Conservation (phyloP, 1,139 yeast genomes). For the Pneumocystis wakefieldiae region DNA sequence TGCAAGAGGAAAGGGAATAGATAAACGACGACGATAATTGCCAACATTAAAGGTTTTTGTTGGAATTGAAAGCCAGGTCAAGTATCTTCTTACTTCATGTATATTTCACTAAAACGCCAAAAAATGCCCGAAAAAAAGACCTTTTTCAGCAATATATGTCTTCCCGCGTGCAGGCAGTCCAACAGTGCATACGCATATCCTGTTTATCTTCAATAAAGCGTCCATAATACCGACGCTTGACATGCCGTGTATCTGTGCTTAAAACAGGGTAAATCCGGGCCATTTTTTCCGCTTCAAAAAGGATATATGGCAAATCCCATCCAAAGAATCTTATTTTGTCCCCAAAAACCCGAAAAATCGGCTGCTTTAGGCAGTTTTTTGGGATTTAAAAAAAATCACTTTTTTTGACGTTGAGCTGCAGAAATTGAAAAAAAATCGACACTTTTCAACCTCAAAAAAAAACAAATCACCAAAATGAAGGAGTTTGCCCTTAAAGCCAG, state of each 20-base stretch:
- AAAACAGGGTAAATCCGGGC: neutral
- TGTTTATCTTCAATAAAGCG: neutral
- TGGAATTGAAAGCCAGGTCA: slow-evolving; percentile 5
- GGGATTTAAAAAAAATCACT: no score
- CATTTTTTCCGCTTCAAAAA: neutral
- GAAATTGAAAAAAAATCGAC: neutral
- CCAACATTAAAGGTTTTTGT: slow-evolving; percentile 7
- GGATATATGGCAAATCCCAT: no score
- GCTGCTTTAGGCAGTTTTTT: no score
- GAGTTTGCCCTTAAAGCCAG: neutral
- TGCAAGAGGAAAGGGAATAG: slow-evolving; percentile 29
- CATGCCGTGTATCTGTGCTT: neutral
- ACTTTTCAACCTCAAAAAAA: neutral
- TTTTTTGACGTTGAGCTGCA: neutral
- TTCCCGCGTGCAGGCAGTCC: slow-evolving; percentile 34
- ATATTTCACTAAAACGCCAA: neutral
- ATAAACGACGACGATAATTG: slow-evolving; percentile 4
- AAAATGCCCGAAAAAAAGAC: neutral
- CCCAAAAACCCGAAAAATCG: no score
- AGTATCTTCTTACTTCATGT: neutral
- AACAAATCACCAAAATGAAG: neutral
- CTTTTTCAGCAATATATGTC: slow-evolving; percentile 29
- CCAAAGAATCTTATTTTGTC: no score
- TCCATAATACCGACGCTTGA: neutral
- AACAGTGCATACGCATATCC: slow-evolving; percentile 26